phyloP scores from a whole-genome alignment of 371 early-diverging fungal species.

The Syncephalastrum monosporum region DNA sequence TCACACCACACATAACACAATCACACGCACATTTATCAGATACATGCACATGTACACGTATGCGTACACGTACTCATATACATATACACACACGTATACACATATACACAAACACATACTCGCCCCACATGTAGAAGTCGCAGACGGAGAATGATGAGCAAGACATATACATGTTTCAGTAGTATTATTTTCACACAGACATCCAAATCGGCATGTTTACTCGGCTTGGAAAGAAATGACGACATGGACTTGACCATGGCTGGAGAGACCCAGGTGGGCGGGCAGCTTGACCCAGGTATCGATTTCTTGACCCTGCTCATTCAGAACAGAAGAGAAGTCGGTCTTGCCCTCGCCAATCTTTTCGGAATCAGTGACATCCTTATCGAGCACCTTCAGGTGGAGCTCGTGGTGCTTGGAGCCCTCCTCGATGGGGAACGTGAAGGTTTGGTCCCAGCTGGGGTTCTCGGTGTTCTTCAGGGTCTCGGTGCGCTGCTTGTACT shows the following conservation, averaged over 20 bases:
- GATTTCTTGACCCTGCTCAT: conserved; percentile 16
- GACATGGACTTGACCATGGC: conserved; percentile 34
- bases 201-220: neutral
- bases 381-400: conserved; percentile 41
- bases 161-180: no score
- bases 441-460: conserved; percentile 26
- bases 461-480: conserved; percentile 13
- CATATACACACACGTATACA: no score
- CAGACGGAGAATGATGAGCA: no score
- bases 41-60: no score
- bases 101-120: no score
- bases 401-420: conserved; percentile 30
- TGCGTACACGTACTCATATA: no score
- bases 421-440: conserved; percentile 27
- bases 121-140: no score
- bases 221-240: conserved; percentile 15
- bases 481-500: conserved; percentile 24
- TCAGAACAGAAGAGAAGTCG: conserved; percentile 21
- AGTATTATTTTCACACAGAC: no score
- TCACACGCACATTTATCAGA: no score
- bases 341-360: conserved; percentile 44
- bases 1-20: no score
- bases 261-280: conserved; percentile 22
- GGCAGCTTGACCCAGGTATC: conserved; percentile 38
- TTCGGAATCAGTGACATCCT: conserved; percentile 37